Base-by-base conservation (phyloP, 192 early-diverging fungal genomes). In the Entomortierella beljakovae region DNA sequence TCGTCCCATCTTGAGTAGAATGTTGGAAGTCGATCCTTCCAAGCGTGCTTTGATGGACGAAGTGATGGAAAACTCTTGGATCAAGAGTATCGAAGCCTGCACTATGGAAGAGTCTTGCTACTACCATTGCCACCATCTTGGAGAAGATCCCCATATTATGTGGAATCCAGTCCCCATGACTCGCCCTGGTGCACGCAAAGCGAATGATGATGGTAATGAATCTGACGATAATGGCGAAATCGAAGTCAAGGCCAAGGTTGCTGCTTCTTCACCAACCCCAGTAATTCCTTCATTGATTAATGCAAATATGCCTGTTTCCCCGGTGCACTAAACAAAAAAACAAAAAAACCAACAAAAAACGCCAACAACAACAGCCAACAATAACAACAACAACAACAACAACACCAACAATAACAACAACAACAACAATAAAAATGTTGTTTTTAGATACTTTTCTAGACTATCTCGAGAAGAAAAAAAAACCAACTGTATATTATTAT, bases 1-100 rank as follows among this genome's bases (percentile, higher is more conserved):
- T 49, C 82, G 87, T 22, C 62, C 84, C 3, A 84, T 91, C 43
- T 87, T 94, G 33, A 64, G 77, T 23, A 83, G 85, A 38, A 91
- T 94, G 68, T 66, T 94, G 35, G 86, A 92, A 40, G 86, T 88
- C 6, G 84, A 91, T 40, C 72, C 82, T 9, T 66, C 62, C 26
- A 85, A 83, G 31, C 90, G 93, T 18, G 70, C 76, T 23, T 82
- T 88, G 22, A 85, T 98, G 54, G 81, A 86, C 18, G 87, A 90
- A 28, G 84, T 95, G 31, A 67, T 96, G 38, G 84, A 90, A 13
- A 88, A 89, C 71, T 73, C 87, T 28, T 98, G 96, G 96, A 89
- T 91, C 70, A 87, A 88, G 66, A 80, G 73, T n/a, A 83, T 94
- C 34, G 82, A 86, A 20, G 72, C 84, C 18, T 93, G 92, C 57